phyloP scores from a whole-genome alignment of 331 rosid genomes.

The Ulmus americana region DNA sequence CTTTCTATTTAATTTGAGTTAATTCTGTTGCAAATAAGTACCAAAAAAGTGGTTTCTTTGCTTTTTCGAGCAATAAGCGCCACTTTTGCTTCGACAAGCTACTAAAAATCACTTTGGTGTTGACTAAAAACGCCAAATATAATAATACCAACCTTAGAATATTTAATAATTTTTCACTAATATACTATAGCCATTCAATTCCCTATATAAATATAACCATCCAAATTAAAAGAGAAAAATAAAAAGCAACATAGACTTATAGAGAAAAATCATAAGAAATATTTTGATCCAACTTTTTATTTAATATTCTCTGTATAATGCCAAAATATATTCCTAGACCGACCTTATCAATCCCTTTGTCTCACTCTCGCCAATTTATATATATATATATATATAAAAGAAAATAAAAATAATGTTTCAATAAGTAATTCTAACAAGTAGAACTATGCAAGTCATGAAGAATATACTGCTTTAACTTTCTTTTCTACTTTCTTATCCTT shows the following conservation, averaged over 20 bases:
- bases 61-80: slow-evolving; percentile 17
- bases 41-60: slow-evolving; percentile 7
- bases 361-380: not conserved
- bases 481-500: slow-evolving; percentile 16
- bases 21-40: not conserved
- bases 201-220: not conserved
- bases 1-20: slow-evolving; percentile 3
- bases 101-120: slow-evolving; percentile 18
- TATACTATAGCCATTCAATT: not conserved
- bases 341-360: slow-evolving; percentile 17
- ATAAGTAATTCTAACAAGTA: slow-evolving; percentile 4
- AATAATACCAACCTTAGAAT: not conserved
- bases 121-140: slow-evolving; percentile 17
- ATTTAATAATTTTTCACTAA: not conserved
- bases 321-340: slow-evolving; percentile 30
- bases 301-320: slow-evolving; percentile 22
- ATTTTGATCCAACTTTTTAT: not conserved
- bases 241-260: not conserved
- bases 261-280: not conserved
- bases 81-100: slow-evolving; percentile 13
- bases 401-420: not conserved
- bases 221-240: not conserved
- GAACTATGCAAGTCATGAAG: slow-evolving; percentile 8
- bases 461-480: slow-evolving; percentile 7
- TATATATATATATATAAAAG: not conserved